Evolutionary conservation across 305 asterid genomes (phyloP).

Genomic region (Euphrasia arctica): DNA sequence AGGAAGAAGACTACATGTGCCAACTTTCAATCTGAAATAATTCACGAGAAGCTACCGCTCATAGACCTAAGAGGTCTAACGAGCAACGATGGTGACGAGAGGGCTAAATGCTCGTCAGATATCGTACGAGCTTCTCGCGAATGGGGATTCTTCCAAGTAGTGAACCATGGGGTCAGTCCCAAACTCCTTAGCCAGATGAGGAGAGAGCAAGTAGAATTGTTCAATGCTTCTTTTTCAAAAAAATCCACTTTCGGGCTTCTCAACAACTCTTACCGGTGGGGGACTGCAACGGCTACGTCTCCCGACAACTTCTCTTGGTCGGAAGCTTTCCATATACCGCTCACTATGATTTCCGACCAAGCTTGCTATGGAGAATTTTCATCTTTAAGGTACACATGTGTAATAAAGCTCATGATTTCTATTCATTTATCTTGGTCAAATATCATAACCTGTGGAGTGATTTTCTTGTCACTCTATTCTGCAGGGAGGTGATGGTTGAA

Average conservation of each 20-base stretch:
- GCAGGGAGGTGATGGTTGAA: slow-evolving; percentile 65
- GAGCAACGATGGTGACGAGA: slow-evolving; percentile 26
- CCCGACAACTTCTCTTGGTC: slow-evolving; percentile 65
- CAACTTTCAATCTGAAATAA: background rate
- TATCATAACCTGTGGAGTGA: background rate
- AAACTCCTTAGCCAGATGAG: slow-evolving; percentile 45
- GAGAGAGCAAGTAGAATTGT: slow-evolving; percentile 45
- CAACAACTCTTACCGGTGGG: slow-evolving; percentile 73
- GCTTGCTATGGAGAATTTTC: slow-evolving; percentile 48
- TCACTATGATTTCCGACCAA: slow-evolving; percentile 44
- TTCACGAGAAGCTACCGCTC: slow-evolving; percentile 35
- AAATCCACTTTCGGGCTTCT: slow-evolving; percentile 49
- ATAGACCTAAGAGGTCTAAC: slow-evolving; percentile 39
- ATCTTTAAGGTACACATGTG: slow-evolving; percentile 44
- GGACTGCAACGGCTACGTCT: slow-evolving; percentile 45
- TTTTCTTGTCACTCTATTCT: background rate
- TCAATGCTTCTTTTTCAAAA: slow-evolving; percentile 42
- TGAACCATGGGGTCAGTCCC: slow-evolving; percentile 62
- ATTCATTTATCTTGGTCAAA: no score
- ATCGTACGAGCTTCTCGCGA: slow-evolving; percentile 54
- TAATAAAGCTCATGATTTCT: no score
- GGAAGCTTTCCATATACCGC: slow-evolving; percentile 70
- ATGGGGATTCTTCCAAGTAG: slow-evolving; percentile 81
- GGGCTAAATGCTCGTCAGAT: slow-evolving; percentile 28
- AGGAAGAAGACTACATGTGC: background rate